phyloP scores from a whole-genome alignment of 2,329 filamentous ascomycete genomes.

The Fusarium xylarioides region DNA sequence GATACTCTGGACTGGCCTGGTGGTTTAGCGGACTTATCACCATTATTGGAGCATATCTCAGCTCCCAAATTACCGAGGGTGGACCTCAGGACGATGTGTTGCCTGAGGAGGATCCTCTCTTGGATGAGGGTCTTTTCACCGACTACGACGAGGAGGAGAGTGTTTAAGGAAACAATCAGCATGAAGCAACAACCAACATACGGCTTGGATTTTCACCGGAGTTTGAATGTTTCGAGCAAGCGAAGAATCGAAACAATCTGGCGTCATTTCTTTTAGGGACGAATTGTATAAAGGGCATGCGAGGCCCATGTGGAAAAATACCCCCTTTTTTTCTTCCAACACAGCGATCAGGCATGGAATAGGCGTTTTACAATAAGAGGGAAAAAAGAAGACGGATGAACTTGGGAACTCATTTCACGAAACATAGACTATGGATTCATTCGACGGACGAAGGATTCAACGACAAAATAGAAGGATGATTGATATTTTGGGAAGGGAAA shows the following conservation, averaged over 20 bases:
- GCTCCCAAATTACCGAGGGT: slow-evolving; percentile 77
- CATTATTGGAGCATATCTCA: slow-evolving; percentile 76
- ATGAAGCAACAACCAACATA: slow-evolving; percentile 9
- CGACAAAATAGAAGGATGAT: slow-evolving; percentile 29
- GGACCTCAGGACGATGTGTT: slow-evolving; percentile 55
- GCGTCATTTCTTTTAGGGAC: slow-evolving; percentile 39
- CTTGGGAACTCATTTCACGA: slow-evolving; percentile 33
- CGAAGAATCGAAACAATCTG: slow-evolving; percentile 35
- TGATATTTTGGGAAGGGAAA: slow-evolving; percentile 12
- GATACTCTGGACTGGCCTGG: slow-evolving; percentile 91
- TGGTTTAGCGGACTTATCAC: slow-evolving; percentile 87
- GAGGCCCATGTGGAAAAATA: slow-evolving; percentile 30
- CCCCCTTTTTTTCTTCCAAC: slow-evolving; percentile 26
- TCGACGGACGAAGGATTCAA: slow-evolving; percentile 29
- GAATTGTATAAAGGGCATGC: slow-evolving; percentile 32
- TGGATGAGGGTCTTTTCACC: slow-evolving; percentile 45
- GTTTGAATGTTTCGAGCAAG: slow-evolving; percentile 37
- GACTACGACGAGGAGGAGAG: slow-evolving; percentile 47
- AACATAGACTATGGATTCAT: slow-evolving; percentile 36
- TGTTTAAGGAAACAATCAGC: slow-evolving; percentile 36
- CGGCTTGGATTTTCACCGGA: slow-evolving; percentile 26
- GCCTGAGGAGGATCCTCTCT: slow-evolving; percentile 51
- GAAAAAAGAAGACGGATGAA: slow-evolving; percentile 31
- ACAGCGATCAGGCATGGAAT: slow-evolving; percentile 36
- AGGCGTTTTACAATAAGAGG: slow-evolving; percentile 37